Percentiles rank a stretch among this genome's conserved stretches.
These are phyloP conservation scores for Hanseniaspora nectarophila DNA, from an alignment of 805 yeast genomes.

Conservation along the genomic window DNA sequence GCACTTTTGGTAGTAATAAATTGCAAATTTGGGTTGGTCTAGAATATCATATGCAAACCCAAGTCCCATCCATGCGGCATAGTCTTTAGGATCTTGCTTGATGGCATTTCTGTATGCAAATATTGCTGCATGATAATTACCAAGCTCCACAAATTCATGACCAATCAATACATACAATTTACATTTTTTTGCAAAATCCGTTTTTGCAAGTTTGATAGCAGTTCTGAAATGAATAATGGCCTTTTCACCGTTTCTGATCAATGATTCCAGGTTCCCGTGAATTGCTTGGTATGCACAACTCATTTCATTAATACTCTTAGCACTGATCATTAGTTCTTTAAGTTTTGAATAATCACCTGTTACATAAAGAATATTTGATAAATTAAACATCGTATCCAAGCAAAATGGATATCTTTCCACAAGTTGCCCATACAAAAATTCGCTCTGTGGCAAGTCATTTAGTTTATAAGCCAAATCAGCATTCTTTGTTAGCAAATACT, in stretches of 20 bases:
- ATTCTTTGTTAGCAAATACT: slow-evolving; percentile 65
- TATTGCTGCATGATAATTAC: slow-evolving; percentile 94
- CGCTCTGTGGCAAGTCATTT: slow-evolving; percentile 76
- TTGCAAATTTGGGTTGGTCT: slow-evolving; percentile 86
- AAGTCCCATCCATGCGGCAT: slow-evolving; percentile 94
- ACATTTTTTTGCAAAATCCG: slow-evolving; percentile 36
- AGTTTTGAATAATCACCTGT: slow-evolving; percentile 80
- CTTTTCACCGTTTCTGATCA: slow-evolving; percentile 86
- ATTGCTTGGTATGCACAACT: slow-evolving; percentile 93
- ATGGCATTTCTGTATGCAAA: slow-evolving; percentile 90
- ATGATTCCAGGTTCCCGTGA: slow-evolving; percentile 82
- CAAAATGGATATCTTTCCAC: slow-evolving; percentile 67
- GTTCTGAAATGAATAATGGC: slow-evolving; percentile 87
- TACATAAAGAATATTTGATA: slow-evolving; percentile 88
- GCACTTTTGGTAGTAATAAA: slow-evolving; percentile 85
- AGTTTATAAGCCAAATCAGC: slow-evolving; percentile 74
- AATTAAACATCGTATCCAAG: slow-evolving; percentile 81
- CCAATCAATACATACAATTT: slow-evolving; percentile 99
- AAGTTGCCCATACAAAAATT: slow-evolving; percentile 62
- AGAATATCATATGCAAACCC: slow-evolving; percentile 97
- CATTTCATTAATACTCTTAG: slow-evolving; percentile 69
- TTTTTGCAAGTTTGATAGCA: slow-evolving; percentile 69
- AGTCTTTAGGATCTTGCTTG: slow-evolving; percentile 77
- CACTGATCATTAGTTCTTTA: slow-evolving; percentile 75
- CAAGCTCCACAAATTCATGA: slow-evolving; percentile 92